A percentile compares a stretch with the other conserved stretches of the same genome.
phyloP scores from a whole-genome alignment of 345 rosid species.

The Citrus glauca region DNA sequence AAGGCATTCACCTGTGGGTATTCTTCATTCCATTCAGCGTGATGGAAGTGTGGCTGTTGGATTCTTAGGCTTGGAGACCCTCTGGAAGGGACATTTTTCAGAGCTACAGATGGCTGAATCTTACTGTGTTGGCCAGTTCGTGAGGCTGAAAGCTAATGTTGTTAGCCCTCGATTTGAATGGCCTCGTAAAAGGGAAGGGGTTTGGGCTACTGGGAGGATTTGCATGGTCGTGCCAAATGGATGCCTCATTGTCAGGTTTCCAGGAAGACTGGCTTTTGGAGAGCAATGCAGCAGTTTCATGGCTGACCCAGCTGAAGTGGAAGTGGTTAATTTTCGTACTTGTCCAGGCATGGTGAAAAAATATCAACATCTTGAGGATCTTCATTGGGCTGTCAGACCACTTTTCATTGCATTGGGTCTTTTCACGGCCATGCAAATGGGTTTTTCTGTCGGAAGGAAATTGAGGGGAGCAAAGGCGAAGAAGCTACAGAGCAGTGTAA shows the following conservation, averaged over 20 bases:
- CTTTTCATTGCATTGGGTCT: conserved; percentile 63
- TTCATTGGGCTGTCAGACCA: conserved; percentile 94
- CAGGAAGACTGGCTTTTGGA: conserved; percentile 62
- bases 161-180: conserved; percentile 82
- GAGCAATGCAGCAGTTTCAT: conserved; percentile 41
- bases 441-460: conserved; percentile 45
- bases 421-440: conserved; percentile 63
- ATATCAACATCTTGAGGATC: conserved; percentile 89
- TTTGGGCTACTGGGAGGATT: conserved; percentile 87
- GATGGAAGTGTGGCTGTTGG: conserved; percentile 68
- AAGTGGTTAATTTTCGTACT: conserved; percentile 52
- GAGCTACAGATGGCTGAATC: conserved; percentile 87
- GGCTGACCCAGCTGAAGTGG: conserved; percentile 94
- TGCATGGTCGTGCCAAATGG: conserved; percentile 68
- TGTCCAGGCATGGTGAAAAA: conserved; percentile 63
- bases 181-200: conserved; percentile 56
- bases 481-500: conserved; percentile 20
- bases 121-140: conserved; percentile 69
- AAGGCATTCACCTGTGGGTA: conserved; percentile 73
- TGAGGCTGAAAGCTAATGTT: conserved; percentile 58
- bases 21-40: conserved; percentile 74
- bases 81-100: conserved; percentile 73
- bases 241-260: conserved; percentile 51
- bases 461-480: conserved; percentile 45
- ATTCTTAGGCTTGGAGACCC: conserved; percentile 67